Conservation (phyloP, 352 stramenopile species). For the Pythium dissotocum region DNA sequence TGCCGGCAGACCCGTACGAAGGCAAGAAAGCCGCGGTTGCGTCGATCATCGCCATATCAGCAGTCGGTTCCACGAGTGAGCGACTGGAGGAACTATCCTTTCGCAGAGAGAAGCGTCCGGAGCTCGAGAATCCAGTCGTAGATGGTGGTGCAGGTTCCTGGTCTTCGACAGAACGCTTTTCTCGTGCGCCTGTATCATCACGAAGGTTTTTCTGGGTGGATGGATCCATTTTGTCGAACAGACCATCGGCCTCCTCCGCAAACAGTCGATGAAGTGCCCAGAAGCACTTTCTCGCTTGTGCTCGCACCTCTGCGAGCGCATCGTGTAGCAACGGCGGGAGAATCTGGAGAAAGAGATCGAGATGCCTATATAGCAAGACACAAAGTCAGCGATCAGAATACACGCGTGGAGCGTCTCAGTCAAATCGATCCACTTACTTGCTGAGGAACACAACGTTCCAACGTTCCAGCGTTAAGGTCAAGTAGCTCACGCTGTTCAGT, state of each 20-base stretch:
- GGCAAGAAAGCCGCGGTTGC: not conserved
- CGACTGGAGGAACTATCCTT: constrained; percentile 15
- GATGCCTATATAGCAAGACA: constrained; percentile 36
- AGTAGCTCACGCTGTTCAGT: constrained; percentile 67
- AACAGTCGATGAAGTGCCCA: constrained; percentile 78
- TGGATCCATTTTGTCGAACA: constrained; percentile 62
- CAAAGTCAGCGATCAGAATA: not conserved
- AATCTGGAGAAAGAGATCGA: constrained; percentile 58
- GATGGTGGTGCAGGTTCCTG: not conserved
- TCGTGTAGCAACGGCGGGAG: constrained; percentile 66
- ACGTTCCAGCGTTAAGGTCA: constrained; percentile 68
- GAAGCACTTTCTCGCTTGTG: constrained; percentile 75
- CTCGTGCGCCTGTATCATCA: constrained; percentile 19
- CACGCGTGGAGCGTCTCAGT: not conserved
- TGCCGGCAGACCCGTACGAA: constrained; percentile 3
- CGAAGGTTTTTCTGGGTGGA: constrained; percentile 53
- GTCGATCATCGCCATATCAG: not conserved
- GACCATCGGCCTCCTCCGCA: constrained; percentile 47
- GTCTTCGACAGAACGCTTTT: constrained; percentile 18
- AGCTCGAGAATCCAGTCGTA: constrained; percentile 12
- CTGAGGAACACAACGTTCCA: constrained; percentile 70
- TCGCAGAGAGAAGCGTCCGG: constrained; percentile 13
- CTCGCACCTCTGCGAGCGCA: constrained; percentile 70
- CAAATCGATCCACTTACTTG: constrained; percentile 46
- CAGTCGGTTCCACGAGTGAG: not conserved